Evolutionary conservation across 139 green algal species (phyloP).

Genomic region (Zygnema cylindricum): DNA sequence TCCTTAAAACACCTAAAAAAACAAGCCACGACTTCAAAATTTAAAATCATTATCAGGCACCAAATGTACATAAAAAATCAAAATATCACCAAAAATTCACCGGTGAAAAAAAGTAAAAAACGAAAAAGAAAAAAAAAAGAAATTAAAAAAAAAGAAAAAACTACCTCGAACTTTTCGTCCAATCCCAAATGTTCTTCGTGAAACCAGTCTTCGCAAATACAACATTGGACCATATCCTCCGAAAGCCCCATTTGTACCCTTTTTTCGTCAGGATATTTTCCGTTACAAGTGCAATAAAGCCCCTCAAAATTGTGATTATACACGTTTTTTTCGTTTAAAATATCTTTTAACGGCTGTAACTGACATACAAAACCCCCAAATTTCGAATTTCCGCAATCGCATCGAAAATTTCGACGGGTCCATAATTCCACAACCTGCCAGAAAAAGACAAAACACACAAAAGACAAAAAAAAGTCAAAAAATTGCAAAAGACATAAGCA

Average conservation of each 20-base stretch:
- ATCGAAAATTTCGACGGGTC: conserved; percentile 55
- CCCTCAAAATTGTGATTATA: conserved; percentile 62
- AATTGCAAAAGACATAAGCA: no score
- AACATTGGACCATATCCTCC: conserved; percentile 58
- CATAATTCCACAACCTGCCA: conserved; percentile 62
- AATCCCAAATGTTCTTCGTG: conserved; percentile 57
- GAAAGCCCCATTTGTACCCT: not conserved
- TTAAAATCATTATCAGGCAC: not conserved
- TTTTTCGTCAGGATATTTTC: conserved; percentile 56
- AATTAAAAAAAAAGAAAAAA: not conserved
- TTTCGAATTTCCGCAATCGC: conserved; percentile 63
- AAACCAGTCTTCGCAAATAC: conserved; percentile 62
- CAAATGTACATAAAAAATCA: not conserved
- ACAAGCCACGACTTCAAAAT: no score
- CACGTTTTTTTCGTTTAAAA: conserved; percentile 44
- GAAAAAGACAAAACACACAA: no score
- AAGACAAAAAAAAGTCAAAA: no score
- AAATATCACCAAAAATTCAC: not conserved
- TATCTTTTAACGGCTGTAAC: conserved; percentile 46
- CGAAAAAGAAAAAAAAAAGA: not conserved
- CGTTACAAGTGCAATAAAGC: conserved; percentile 51
- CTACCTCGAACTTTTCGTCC: no score
- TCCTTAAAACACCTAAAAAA: not conserved
- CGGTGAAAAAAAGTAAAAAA: not conserved
- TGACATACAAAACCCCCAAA: conserved; percentile 28